Percentiles rank a stretch among this genome's conserved stretches.
phyloP scores from a whole-genome alignment of 192 early-diverging fungal genomes.

The Geranomyces michiganensis region DNA sequence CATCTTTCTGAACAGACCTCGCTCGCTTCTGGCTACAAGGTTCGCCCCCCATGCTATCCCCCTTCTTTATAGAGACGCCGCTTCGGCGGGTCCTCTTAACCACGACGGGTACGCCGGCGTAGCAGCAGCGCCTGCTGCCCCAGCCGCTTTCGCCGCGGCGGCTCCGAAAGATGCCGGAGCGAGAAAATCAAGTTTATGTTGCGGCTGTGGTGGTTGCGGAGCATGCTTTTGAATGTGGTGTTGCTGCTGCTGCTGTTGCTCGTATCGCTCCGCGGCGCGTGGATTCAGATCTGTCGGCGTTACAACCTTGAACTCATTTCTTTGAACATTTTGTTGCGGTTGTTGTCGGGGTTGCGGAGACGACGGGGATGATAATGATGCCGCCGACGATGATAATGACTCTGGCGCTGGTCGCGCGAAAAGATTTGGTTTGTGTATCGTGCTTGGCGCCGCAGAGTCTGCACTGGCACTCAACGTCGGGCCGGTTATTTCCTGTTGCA shows the following conservation, averaged over 20 bases:
- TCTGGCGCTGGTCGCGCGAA: neutral
- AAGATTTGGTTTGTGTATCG: slow-evolving; percentile 1
- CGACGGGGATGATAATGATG: neutral
- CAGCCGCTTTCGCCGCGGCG: neutral
- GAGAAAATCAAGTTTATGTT: slow-evolving; percentile 2
- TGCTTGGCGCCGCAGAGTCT: slow-evolving; percentile 8
- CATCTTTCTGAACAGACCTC: no score
- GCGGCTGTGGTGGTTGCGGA: no score
- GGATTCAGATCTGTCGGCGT: no score
- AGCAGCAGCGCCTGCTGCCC: neutral
- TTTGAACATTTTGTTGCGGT: neutral
- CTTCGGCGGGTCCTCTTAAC: no score
- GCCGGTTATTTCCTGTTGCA: neutral
- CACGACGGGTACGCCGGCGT: neutral
- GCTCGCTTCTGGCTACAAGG: neutral
- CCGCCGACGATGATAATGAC: neutral
- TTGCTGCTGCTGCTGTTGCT: neutral
- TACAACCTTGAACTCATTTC: neutral
- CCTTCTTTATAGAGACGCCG: neutral
- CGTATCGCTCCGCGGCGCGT: neutral
- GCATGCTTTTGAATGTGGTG: neutral
- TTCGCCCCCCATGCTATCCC: neutral
- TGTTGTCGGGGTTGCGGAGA: neutral
- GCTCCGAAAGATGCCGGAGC: neutral
- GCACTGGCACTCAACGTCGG: neutral